Percentiles rank a stretch among this genome's conserved stretches.
Evolutionary conservation across 768 basidiomycete species (phyloP).

Genomic region (Pulveroboletus sp.): DNA sequence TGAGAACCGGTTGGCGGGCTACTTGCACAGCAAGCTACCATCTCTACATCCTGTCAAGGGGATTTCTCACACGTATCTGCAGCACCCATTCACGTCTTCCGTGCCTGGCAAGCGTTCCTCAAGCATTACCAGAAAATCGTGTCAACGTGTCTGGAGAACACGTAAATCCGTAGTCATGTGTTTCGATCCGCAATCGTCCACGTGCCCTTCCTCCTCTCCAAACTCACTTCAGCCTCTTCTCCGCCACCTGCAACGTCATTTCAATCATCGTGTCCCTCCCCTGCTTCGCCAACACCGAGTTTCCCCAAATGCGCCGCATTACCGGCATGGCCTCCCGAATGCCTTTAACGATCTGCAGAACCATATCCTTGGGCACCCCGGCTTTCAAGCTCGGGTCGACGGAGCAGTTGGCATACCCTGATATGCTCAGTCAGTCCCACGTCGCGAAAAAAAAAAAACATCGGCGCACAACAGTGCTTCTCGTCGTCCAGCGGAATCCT

Average conservation of each 20-base stretch:
- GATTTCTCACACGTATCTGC: background rate
- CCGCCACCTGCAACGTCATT: background rate
- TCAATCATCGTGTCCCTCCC: background rate
- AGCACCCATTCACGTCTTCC: no score
- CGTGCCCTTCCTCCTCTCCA: background rate
- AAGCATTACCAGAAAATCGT: no score
- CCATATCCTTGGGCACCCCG: background rate
- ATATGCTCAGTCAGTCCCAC: background rate
- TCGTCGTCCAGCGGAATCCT: conserved; percentile 4
- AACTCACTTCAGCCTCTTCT: background rate
- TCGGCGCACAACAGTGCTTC: background rate
- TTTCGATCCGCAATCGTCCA: background rate
- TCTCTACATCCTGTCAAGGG: background rate
- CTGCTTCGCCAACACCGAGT: conserved; percentile 4
- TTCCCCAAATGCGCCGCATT: conserved; percentile 1
- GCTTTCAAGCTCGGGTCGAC: background rate
- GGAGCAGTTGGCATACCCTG: background rate
- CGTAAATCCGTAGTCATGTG: background rate
- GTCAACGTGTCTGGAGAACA: no score
- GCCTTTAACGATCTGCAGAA: background rate
- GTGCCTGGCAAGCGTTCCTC: no score
- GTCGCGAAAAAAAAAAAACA: background rate
- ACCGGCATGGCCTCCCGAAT: background rate
- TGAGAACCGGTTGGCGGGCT: no score
- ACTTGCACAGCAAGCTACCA: no score